phyloP scores from a whole-genome alignment of 2,329 filamentous ascomycete species.

The Teratosphaeria destructans region DNA sequence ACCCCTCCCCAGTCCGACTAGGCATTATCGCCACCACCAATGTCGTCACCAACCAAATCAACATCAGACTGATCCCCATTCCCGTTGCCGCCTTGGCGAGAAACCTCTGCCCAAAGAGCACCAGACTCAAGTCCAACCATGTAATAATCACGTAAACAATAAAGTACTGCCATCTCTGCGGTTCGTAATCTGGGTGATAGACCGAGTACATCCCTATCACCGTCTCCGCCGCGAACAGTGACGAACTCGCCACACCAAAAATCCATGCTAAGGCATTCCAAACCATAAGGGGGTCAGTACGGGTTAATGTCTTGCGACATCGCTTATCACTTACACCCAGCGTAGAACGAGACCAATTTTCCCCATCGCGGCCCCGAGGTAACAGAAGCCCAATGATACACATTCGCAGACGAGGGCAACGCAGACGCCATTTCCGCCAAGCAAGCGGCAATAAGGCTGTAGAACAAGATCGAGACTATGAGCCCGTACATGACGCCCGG shows the following conservation, averaged over 20 bases:
- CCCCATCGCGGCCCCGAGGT: constrained; percentile 39
- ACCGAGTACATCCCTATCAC: constrained; percentile 40
- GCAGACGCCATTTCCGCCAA: constrained; percentile 40
- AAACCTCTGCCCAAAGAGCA: constrained; percentile 47
- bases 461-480: constrained; percentile 40
- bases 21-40: constrained; percentile 49
- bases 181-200: constrained; percentile 36
- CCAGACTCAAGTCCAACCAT: constrained; percentile 35
- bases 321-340: constrained; percentile 21
- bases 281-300: background rate
- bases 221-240: constrained; percentile 35
- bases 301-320: background rate
- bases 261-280: constrained; percentile 45
- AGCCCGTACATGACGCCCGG: constrained; percentile 39
- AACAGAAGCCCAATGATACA: constrained; percentile 45
- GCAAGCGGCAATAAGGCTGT: constrained; percentile 40
- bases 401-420: constrained; percentile 27
- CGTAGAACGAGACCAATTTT: constrained; percentile 39
- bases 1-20: constrained; percentile 30
- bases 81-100: constrained; percentile 42
- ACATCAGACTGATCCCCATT: constrained; percentile 42
- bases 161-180: constrained; percentile 43
- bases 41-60: constrained; percentile 45
- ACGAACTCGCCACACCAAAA: constrained; percentile 35
- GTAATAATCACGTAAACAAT: constrained; percentile 38